These are phyloP conservation scores for Lactarius psammicola DNA, from an alignment of 768 basidiomycete species.

Conservation along the genomic window DNA sequence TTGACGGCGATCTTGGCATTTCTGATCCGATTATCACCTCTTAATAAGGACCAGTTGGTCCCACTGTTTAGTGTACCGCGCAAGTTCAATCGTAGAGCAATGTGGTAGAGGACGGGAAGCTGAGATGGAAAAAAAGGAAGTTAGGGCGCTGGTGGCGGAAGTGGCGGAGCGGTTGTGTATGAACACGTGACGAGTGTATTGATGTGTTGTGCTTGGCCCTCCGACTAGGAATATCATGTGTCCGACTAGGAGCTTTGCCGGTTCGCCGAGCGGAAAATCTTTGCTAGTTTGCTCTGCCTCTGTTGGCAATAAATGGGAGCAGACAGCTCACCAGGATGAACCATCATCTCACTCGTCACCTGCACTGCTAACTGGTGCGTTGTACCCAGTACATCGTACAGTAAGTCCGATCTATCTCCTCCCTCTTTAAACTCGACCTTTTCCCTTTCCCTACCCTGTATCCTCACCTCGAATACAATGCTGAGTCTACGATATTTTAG, in stretches of 20 bases:
- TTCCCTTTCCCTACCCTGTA: neutral
- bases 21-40: slow-evolving; percentile 66
- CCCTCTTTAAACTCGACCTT: neutral
- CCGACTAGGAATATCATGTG: slow-evolving; percentile 2
- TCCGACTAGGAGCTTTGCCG: neutral
- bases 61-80: too few species aligned
- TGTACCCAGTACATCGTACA: neutral
- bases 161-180: too few species aligned
- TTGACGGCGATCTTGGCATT: slow-evolving; percentile 76
- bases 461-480: slow-evolving; percentile 6
- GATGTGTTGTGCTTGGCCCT: too few species aligned
- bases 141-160: slow-evolving; percentile 57
- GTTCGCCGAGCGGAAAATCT: neutral
- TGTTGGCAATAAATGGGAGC: neutral
- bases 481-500: slow-evolving; percentile 3
- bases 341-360: neutral
- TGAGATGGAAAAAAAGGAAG: slow-evolving; percentile 61
- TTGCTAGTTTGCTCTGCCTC: neutral
- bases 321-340: neutral
- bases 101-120: slow-evolving; percentile 42
- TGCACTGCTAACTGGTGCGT: neutral
- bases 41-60: too few species aligned
- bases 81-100: too few species aligned
- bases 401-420: neutral
- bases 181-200: too few species aligned